A percentile compares a stretch with the other conserved stretches of the same genome.
phyloP scores from a whole-genome alignment of 345 rosid genomes.

The Melaleuca alternifolia region DNA sequence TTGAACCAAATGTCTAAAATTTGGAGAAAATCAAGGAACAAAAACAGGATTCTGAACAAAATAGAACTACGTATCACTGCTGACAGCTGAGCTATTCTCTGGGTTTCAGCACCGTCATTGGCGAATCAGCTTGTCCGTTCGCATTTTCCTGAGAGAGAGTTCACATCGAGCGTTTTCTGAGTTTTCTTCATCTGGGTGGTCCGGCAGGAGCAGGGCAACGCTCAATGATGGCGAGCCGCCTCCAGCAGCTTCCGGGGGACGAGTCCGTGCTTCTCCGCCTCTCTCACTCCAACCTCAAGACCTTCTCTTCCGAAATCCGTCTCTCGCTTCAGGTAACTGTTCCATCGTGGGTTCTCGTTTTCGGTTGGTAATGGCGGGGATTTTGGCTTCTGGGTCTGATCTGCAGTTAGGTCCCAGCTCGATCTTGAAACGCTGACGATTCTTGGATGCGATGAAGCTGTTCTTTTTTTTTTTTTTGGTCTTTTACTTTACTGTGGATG shows the following conservation, averaged over 20 bases:
- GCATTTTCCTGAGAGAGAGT: no score
- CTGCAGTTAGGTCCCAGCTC: not conserved
- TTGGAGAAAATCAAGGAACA: no score
- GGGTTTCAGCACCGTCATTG: no score
- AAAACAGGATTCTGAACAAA: no score
- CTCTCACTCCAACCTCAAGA: constrained; percentile 74
- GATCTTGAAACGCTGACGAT: not conserved
- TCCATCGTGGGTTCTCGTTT: not conserved
- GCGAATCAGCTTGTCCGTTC: no score
- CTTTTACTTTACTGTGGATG: not conserved
- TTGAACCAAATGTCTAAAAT: no score
- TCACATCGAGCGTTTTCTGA: not conserved
- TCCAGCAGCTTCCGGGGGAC: constrained; percentile 40
- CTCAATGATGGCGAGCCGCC: constrained; percentile 1
- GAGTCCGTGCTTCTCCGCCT: constrained; percentile 62
- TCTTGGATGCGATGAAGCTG: not conserved
- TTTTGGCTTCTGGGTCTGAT: not conserved
- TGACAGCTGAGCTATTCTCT: no score
- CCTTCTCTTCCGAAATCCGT: constrained; percentile 54
- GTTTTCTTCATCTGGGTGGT: not conserved
- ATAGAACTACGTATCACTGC: no score
- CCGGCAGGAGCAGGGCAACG: not conserved
- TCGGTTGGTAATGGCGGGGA: not conserved
- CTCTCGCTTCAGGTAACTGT: constrained; percentile 56
- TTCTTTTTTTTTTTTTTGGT: not conserved